Conservation (phyloP, 805 yeast genomes). For the Cephaloascus albidus region DNA sequence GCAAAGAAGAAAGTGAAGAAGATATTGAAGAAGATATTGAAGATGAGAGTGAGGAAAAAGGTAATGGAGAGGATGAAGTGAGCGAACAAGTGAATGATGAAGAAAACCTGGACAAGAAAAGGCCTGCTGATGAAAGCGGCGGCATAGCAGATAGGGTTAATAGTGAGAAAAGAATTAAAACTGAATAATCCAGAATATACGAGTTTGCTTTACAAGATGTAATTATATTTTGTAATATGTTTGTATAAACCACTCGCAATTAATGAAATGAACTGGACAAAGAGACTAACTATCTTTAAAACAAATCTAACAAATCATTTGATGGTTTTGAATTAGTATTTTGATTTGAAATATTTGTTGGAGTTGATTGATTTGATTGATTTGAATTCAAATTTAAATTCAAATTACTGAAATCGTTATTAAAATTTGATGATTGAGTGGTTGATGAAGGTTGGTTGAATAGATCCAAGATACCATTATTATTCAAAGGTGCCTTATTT, state of each 20-base stretch:
- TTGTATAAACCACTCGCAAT: no score
- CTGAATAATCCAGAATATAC: no score
- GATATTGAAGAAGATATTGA: slow-evolving; percentile 3
- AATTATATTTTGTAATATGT: no score
- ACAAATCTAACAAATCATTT: slow-evolving; percentile 12
- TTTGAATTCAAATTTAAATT: neutral
- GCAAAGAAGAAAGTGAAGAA: slow-evolving; percentile 2
- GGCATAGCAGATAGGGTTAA: no score
- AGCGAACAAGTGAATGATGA: neutral
- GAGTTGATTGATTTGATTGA: slow-evolving; percentile 13
- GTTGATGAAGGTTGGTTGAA: slow-evolving; percentile 16
- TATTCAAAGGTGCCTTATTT: slow-evolving; percentile 9
- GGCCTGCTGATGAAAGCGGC: neutral
- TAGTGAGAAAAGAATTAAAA: neutral
- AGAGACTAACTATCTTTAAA: slow-evolving; percentile 4
- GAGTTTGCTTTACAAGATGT: no score
- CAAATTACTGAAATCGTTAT: slow-evolving; percentile 4
- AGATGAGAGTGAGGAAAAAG: slow-evolving; percentile 1
- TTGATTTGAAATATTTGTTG: slow-evolving; percentile 9
- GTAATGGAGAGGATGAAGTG: neutral
- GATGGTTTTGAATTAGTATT: slow-evolving; percentile 1
- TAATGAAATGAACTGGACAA: no score
- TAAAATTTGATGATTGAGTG: slow-evolving; percentile 1
- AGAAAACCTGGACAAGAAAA: neutral
- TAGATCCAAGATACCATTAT: slow-evolving; percentile 37